Percentiles rank a stretch among this genome's conserved stretches.
Conservation (phyloP, 1,284 basidiomycete species). For the Volvariella surrecta region DNA sequence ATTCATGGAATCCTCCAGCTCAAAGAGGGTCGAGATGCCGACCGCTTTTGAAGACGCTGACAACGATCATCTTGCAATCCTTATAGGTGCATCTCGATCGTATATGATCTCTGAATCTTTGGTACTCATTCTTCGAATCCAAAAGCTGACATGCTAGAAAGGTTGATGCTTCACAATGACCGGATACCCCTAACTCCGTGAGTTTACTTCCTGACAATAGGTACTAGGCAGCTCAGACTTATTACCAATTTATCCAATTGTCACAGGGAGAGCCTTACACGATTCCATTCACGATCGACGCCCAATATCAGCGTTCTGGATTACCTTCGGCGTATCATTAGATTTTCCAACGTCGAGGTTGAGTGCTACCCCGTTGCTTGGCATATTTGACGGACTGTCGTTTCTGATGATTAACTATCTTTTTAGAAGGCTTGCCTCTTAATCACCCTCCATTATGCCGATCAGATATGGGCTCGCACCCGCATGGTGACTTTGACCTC, state of each 20-base stretch:
- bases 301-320: constrained; percentile 82
- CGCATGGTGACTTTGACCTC: constrained; percentile 88
- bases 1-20: constrained; percentile 60
- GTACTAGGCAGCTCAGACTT: constrained; percentile 2
- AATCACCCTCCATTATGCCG: constrained; percentile 89
- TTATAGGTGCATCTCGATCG: constrained; percentile 57
- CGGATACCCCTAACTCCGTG: constrained; percentile 79
- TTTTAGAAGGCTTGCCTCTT: constrained; percentile 78
- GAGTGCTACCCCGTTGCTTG: constrained; percentile 1
- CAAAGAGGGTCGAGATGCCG: constrained; percentile 67
- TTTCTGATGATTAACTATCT: constrained; percentile 2
- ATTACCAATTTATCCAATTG: constrained; percentile 15
- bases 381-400: constrained; percentile 3
- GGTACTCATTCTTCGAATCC: constrained; percentile 9
- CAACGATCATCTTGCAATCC: constrained; percentile 73
- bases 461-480: constrained; percentile 82
- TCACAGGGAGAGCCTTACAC: constrained; percentile 72
- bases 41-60: constrained; percentile 68
- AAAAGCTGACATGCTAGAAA: constrained; percentile 87
- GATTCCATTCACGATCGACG: constrained; percentile 88
- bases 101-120: not conserved
- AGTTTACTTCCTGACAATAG: constrained; percentile 21
- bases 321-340: constrained; percentile 86
- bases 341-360: constrained; percentile 91
- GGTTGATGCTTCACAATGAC: constrained; percentile 90